A percentile compares a stretch with the other conserved stretches of the same genome.
Conservation (phyloP, 352 stramenopile species). For the Phytophthora hibernalis region DNA sequence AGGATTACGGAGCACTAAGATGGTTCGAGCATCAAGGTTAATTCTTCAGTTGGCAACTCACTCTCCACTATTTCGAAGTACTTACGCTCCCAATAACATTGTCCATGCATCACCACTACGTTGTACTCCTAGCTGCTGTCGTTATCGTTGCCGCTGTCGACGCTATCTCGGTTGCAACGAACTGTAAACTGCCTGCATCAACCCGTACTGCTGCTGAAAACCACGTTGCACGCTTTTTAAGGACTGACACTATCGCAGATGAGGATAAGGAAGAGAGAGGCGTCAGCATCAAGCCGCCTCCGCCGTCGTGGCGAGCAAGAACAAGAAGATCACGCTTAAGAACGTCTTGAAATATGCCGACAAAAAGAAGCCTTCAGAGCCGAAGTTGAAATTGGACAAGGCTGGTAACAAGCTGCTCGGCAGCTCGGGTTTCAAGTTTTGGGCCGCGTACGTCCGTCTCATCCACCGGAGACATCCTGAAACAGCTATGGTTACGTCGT, state of each 20-base stretch:
- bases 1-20: too few relatives aligned
- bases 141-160: not conserved
- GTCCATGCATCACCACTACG: too few relatives aligned
- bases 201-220: too few relatives aligned
- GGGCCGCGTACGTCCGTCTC: not conserved
- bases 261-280: conserved; percentile 11
- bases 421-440: conserved; percentile 10
- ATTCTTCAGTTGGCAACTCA: too few relatives aligned
- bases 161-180: not conserved
- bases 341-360: not conserved
- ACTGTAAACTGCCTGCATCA: not conserved
- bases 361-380: conserved; percentile 1
- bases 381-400: conserved; percentile 14
- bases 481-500: not conserved
- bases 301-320: not conserved
- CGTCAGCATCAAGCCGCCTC: not conserved
- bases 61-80: too few relatives aligned
- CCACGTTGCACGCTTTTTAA: conserved; percentile 3
- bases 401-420: conserved; percentile 1
- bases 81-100: too few relatives aligned
- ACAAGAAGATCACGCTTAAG: conserved; percentile 6
- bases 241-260: too few relatives aligned
- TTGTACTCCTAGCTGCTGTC: not conserved
- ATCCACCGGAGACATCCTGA: not conserved
- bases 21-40: too few relatives aligned